phyloP scores from a whole-genome alignment of 148 eudicot genomes.

The Camellia lanceoleosa region DNA sequence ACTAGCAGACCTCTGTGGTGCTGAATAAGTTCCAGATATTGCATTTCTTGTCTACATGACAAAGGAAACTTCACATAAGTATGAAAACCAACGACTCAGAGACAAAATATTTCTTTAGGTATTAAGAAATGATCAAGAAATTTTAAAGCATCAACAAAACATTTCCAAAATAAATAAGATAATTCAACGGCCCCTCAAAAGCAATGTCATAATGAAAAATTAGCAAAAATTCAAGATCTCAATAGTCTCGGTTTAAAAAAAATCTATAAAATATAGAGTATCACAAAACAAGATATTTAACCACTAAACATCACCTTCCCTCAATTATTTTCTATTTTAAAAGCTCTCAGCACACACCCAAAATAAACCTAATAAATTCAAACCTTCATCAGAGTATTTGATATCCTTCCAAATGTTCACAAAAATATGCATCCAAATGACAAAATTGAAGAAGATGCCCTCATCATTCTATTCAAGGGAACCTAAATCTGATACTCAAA shows the following conservation, averaged over 20 bases:
- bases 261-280: not conserved
- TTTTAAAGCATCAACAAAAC: not conserved
- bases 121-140: not conserved
- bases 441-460: not conserved
- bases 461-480: not conserved
- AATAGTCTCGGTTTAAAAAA: not conserved
- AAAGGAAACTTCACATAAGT: conserved; percentile 11
- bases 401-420: not conserved
- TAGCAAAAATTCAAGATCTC: not conserved
- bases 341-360: not conserved
- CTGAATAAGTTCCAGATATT: conserved; percentile 94
- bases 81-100: not conserved
- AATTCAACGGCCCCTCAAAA: not conserved
- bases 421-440: not conserved
- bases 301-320: not conserved
- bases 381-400: not conserved
- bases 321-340: not conserved
- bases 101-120: not conserved
- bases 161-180: conserved; percentile 1
- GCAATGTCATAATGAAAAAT: not conserved
- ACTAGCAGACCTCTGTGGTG: conserved; percentile 99
- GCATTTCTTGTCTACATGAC: conserved; percentile 89
- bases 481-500: not conserved
- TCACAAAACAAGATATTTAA: not conserved
- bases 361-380: not conserved